These are phyloP conservation scores for Lentinus brumalis DNA, from an alignment of 768 basidiomycete species.

Conservation along the genomic window DNA sequence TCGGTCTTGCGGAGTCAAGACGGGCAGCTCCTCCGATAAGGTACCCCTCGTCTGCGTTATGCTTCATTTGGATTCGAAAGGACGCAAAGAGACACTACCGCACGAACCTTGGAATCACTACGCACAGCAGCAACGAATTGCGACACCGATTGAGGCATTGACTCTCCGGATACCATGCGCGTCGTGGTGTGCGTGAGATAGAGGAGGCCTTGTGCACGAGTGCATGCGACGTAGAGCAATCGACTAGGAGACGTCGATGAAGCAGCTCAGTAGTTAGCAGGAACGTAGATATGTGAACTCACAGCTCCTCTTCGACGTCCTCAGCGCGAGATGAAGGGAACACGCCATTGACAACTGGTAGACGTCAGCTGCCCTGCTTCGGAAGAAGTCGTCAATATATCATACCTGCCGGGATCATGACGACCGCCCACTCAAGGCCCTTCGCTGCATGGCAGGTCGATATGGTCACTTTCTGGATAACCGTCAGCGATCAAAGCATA, in stretches of 20 bases:
- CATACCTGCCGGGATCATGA: constrained; percentile 73
- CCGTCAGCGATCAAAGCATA: not conserved
- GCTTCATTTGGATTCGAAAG: constrained; percentile 22
- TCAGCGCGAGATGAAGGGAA: constrained; percentile 78
- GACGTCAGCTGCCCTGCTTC: not conserved
- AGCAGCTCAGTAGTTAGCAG: not conserved
- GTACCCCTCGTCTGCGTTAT: constrained; percentile 28
- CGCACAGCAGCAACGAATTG: constrained; percentile 54
- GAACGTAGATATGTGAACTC: constrained; percentile 13
- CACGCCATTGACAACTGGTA: constrained; percentile 65
- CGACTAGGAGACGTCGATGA: constrained; percentile 47
- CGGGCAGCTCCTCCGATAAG: constrained; percentile 48
- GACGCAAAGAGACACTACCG: not conserved
- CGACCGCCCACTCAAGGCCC: constrained; percentile 91
- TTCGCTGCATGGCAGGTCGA: constrained; percentile 90
- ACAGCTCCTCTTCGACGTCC: constrained; percentile 84
- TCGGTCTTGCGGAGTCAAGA: constrained; percentile 45
- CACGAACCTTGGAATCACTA: constrained; percentile 44
- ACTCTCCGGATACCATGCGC: constrained; percentile 58
- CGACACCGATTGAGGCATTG: constrained; percentile 53
- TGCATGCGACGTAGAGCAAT: constrained; percentile 86
- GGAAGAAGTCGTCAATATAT: not conserved
- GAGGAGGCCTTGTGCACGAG: constrained; percentile 74
- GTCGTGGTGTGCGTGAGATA: constrained; percentile 54
- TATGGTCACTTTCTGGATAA: constrained; percentile 72